These are phyloP conservation scores for Beauveria pseudobassiana DNA, from an alignment of 2,329 filamentous ascomycete species.

Conservation along the genomic window DNA sequence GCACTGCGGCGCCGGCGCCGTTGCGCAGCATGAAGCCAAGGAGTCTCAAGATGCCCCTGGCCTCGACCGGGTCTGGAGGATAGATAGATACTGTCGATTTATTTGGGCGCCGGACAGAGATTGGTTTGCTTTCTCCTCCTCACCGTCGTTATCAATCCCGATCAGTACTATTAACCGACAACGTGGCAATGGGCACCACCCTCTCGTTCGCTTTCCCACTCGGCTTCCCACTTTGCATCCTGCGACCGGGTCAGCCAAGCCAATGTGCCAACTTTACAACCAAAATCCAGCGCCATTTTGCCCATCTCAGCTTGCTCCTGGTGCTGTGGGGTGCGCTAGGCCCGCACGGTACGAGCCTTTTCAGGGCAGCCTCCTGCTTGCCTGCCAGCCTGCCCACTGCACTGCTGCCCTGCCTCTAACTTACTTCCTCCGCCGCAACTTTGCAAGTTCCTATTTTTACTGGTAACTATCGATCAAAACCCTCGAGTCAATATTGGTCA, in stretches of 20 bases:
- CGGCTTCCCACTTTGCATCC: not conserved
- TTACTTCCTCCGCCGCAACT: too few relatives aligned
- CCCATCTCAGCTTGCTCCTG: not conserved
- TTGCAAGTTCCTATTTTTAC: not conserved
- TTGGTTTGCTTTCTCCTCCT: too few relatives aligned
- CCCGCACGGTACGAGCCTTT: constrained; percentile 9
- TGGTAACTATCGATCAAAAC: not conserved
- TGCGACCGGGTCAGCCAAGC: not conserved
- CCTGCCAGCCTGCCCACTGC: too few relatives aligned
- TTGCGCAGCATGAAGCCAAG: not conserved
- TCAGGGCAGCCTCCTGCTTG: not conserved
- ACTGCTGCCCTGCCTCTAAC: too few relatives aligned
- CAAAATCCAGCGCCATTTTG: not conserved
- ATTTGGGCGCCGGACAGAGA: too few relatives aligned
- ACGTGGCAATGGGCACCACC: too few relatives aligned
- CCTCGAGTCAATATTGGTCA: not conserved
- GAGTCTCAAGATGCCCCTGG: not conserved
- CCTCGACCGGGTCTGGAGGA: not conserved
- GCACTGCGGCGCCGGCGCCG: not conserved
- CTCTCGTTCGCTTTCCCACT: not conserved
- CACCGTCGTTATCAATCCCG: too few relatives aligned
- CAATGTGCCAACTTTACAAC: not conserved
- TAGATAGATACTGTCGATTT: not conserved
- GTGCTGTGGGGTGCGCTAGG: not conserved
- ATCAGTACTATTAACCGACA: too few relatives aligned